phyloP scores from a whole-genome alignment of 2,329 filamentous ascomycete species.

The Aspergillus puulaauensis region DNA sequence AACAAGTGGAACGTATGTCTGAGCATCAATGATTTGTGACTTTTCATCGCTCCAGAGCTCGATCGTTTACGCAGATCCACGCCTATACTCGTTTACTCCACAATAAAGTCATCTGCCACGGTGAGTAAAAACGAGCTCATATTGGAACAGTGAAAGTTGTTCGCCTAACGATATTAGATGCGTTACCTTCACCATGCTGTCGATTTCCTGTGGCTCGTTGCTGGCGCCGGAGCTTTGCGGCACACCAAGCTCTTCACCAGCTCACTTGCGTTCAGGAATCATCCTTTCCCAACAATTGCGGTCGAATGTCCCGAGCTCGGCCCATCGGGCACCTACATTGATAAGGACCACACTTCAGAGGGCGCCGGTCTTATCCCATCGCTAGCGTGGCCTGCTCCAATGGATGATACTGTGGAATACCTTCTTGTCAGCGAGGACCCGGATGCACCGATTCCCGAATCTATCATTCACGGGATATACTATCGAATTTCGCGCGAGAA shows the following conservation, averaged over 20 bases:
- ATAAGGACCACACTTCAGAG: conserved; percentile 12
- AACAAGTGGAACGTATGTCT: not conserved
- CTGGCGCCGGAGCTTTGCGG: conserved; percentile 15
- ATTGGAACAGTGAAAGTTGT: conserved; percentile 31
- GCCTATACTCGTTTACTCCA: not conserved
- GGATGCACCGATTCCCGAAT: conserved; percentile 47
- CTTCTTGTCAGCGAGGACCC: conserved; percentile 50
- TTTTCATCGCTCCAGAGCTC: not conserved
- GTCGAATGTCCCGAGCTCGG: conserved; percentile 23
- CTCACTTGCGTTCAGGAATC: conserved; percentile 20
- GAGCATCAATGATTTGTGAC: not conserved
- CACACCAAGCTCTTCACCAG: conserved; percentile 28
- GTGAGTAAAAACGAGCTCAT: not conserved
- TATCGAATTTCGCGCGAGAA: conserved; percentile 40
- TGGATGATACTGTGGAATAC: conserved; percentile 44
- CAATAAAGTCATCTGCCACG: not conserved
- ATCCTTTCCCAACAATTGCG: conserved; percentile 19
- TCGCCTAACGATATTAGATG: conserved; percentile 9
- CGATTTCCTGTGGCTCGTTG: conserved; percentile 18
- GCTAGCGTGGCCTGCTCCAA: conserved; percentile 41
- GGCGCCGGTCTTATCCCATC: conserved; percentile 41
- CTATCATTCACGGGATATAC: conserved; percentile 49
- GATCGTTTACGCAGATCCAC: not conserved
- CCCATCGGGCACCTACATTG: conserved; percentile 12
- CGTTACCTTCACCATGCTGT: conserved; percentile 20